phyloP scores from a whole-genome alignment of 306 rosid genomes.

The Oxytropis ochrocephala region DNA sequence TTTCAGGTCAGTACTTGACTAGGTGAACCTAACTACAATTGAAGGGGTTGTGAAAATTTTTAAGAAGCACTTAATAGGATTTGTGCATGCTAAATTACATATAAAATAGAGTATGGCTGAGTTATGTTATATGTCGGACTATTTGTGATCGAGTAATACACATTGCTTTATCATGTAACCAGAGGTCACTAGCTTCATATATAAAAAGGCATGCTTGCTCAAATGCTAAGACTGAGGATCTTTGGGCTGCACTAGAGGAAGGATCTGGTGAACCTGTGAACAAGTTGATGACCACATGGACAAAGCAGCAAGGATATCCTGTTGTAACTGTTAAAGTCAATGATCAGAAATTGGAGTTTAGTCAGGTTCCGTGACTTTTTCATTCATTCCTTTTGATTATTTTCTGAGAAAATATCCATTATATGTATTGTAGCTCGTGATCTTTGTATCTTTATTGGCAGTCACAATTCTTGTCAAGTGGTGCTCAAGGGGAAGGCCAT shows the following conservation, averaged over 20 bases:
- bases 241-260: slow-evolving; percentile 93
- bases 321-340: slow-evolving; percentile 65
- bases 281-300: slow-evolving; percentile 86
- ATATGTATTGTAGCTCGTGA: slow-evolving; percentile 12
- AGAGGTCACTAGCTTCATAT: slow-evolving; percentile 90
- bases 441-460: slow-evolving; percentile 30
- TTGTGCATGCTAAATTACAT: background rate
- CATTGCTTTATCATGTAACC: slow-evolving; percentile 28
- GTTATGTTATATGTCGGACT: slow-evolving; percentile 9
- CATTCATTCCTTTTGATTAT: slow-evolving; percentile 8
- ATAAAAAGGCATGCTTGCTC: slow-evolving; percentile 68
- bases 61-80: no score
- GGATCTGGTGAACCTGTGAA: slow-evolving; percentile 90
- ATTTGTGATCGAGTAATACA: slow-evolving; percentile 1
- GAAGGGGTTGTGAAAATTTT: no score
- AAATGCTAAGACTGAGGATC: slow-evolving; percentile 88
- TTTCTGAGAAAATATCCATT: background rate
- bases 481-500: slow-evolving; percentile 71
- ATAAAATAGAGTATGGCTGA: background rate
- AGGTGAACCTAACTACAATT: no score
- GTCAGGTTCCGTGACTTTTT: slow-evolving; percentile 50
- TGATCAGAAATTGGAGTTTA: slow-evolving; percentile 66
- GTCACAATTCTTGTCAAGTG: slow-evolving; percentile 79
- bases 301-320: slow-evolving; percentile 90
- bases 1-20: slow-evolving; percentile 68